Evolutionary conservation across 805 yeast genomes (phyloP).

Genomic region (Candida alai): DNA sequence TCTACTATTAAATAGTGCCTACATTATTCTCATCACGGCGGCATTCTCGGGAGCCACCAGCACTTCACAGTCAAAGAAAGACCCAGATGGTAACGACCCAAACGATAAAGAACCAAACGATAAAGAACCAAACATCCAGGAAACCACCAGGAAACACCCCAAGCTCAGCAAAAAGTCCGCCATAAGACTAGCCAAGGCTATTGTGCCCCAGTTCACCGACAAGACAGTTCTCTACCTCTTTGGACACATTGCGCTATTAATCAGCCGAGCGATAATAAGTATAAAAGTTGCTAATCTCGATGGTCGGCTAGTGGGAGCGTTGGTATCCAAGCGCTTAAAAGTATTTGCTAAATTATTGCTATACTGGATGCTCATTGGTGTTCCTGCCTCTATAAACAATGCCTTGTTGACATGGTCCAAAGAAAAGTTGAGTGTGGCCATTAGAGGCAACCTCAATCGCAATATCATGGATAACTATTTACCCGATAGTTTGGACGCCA

Average conservation of each 20-base stretch:
- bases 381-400: constrained; percentile 82
- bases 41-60: constrained; percentile 42
- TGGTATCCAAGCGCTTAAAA: constrained; percentile 66
- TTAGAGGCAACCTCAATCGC: constrained; percentile 63
- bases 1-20: constrained; percentile 37
- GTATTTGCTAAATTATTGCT: constrained; percentile 59
- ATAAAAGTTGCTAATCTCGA: constrained; percentile 82
- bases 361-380: constrained; percentile 79
- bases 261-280: constrained; percentile 68
- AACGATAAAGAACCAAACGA: constrained; percentile 8
- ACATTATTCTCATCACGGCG: constrained; percentile 37
- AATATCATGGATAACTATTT: constrained; percentile 66
- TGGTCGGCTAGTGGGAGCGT: constrained; percentile 77
- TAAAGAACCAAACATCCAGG: constrained; percentile 4
- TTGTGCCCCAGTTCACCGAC: constrained; percentile 29
- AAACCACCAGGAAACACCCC: constrained; percentile 17
- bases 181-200: constrained; percentile 27
- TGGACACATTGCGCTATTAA: constrained; percentile 56
- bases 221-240: constrained; percentile 34
- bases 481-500: constrained; percentile 64
- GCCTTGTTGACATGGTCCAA: constrained; percentile 63
- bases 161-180: constrained; percentile 29
- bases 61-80: constrained; percentile 11
- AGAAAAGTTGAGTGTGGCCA: constrained; percentile 50
- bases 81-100: constrained; percentile 8